Percentiles rank a stretch among this genome's conserved stretches.
Conservation (phyloP, 2,329 filamentous ascomycete species). For the Aspergillus viridinutans region DNA sequence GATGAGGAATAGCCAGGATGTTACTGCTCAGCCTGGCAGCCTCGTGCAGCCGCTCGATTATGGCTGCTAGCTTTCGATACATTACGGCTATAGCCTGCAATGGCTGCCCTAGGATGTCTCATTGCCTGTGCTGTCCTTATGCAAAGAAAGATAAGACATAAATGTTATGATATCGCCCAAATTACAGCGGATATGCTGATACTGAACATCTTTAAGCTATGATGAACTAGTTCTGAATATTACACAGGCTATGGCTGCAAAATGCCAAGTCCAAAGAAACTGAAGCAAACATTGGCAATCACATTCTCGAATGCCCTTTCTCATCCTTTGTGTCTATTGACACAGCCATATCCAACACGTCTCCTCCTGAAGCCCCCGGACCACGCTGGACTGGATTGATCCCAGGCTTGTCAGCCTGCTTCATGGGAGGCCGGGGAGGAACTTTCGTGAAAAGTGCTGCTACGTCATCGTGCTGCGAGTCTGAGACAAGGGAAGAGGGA, state of each 20-base stretch:
- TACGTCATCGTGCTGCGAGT: not conserved
- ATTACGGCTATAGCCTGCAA: fast-evolving
- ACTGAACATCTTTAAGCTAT: not conserved
- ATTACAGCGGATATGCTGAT: not conserved
- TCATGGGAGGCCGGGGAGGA: too few species aligned
- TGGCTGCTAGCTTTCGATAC: too few species aligned
- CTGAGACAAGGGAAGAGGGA: not conserved
- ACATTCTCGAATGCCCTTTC: not conserved
- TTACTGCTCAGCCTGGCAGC: too few species aligned
- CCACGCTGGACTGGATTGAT: not conserved
- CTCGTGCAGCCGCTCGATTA: too few species aligned
- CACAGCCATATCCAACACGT: not conserved
- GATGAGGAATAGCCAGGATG: too few species aligned
- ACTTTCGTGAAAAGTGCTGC: too few species aligned
- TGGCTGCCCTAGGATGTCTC: too few species aligned
- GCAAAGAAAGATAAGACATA: too few species aligned
- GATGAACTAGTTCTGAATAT: too few species aligned
- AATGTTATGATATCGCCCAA: too few species aligned
- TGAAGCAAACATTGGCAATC: not conserved
- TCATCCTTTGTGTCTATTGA: not conserved
- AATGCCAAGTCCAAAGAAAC: not conserved
- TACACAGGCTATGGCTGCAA: too few species aligned
- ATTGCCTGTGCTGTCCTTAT: too few species aligned
- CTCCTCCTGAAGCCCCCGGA: not conserved
- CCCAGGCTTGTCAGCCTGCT: not conserved